phyloP scores from a whole-genome alignment of 192 early-diverging fungal genomes.

The Allomyces macrogynus region DNA sequence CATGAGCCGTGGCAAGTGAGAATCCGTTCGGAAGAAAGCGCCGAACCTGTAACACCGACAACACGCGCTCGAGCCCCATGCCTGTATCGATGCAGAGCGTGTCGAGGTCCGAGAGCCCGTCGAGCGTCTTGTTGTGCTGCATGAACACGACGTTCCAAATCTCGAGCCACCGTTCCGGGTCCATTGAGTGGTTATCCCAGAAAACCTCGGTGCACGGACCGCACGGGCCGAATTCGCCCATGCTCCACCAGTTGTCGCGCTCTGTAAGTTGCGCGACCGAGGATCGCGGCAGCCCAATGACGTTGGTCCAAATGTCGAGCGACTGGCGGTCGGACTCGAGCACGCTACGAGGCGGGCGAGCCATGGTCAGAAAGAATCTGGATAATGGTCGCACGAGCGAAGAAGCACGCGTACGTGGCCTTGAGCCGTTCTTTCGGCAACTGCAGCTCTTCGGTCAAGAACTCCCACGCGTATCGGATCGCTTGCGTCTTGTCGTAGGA shows the following conservation, averaged over 20 bases:
- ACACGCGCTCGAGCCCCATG: conserved; percentile 35
- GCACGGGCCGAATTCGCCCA: conserved; percentile 43
- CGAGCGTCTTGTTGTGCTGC: conserved; percentile 25
- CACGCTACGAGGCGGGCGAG: conserved; percentile 9
- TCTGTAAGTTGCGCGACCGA: conserved; percentile 23
- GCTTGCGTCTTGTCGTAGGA: conserved; percentile 25
- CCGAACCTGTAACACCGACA: conserved; percentile 19
- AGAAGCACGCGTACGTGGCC: conserved; percentile 22
- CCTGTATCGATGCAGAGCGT: conserved; percentile 38
- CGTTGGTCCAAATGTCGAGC: conserved; percentile 30
- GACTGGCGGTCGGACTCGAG: conserved; percentile 30
- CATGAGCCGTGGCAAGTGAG: not conserved
- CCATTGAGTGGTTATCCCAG: conserved; percentile 29
- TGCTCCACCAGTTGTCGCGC: conserved; percentile 41
- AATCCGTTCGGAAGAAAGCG: not conserved
- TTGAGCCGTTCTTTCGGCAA: conserved; percentile 27
- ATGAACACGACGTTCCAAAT: conserved; percentile 46
- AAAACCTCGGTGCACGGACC: conserved; percentile 42
- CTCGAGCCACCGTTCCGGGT: conserved; percentile 29
- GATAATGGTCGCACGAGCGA: no score
- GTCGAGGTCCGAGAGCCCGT: conserved; percentile 23
- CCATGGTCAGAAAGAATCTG: no score
- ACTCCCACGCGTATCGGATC: conserved; percentile 32
- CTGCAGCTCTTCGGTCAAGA: conserved; percentile 24
- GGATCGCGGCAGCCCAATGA: conserved; percentile 24